Evolutionary conservation across 495 filamentous ascomycete species (phyloP), one percentile per base, ranked within the genome.

Genomic region (Aspergillus baeticus): DNA sequence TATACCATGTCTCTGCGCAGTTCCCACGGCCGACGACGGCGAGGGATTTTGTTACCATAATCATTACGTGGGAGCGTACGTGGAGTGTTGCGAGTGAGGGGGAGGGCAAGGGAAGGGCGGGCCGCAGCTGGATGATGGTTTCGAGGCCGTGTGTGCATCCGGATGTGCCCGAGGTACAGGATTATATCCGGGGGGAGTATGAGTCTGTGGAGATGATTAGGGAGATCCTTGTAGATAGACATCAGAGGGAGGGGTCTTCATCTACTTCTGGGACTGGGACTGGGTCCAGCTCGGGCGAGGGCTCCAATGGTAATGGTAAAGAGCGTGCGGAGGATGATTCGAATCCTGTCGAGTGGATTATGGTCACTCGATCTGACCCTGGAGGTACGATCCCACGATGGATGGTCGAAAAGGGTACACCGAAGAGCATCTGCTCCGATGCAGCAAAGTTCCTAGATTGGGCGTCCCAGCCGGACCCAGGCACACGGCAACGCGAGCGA

Each of bases 361-460:
- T 97, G 94, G 84, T 97, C 20, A 96, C 93, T 1, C 78, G 93
- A n/a, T 92, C 87, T 68, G 91, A 97, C 61, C 93, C 93, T 0
- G 93, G 94, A 20, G 94, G 93, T 31, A 94, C 83, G 51, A 92
- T 97, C 7, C 93, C 93, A 0, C 81, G 90, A 23, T 98, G 94
- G 74, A 89, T 98, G 87, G 89, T 98, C 18, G 94, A 97, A 69
- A 84, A 91, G 64, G 90, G 90, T 36, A 98, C 93, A 1, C 93
- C 93, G 0, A 82, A 79, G 10, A 87, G 91, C 17, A 95, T 98
- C 58, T 84, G 90, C 14, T 72, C 75, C 21, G 93, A 97, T 67
- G 91, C 92, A 0, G 81, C 77, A 48, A 93, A 90, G 72, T 96
- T 98, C 61, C 63, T 98, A 5, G 78, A 92, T 47, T 97, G 93